Evolutionary conservation across 345 rosid species (phyloP).

Genomic region (rapeseed (Brassica napus)): Da-Ae NC_063452.1:7179501-7180000

Average conservation of each 20-base stretch:
- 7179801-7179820: background rate
- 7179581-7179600: background rate
- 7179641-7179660: background rate
- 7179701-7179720: background rate
- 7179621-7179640: background rate
- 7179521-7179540: background rate
- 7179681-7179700: background rate
- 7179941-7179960: constrained; percentile 3
- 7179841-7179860: background rate
- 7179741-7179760: background rate
- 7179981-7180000: background rate
- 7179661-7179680: background rate
- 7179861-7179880: background rate
- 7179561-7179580: too few species aligned
- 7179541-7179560: background rate
- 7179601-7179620: background rate
- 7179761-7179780: background rate
- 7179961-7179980: background rate
- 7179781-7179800: background rate
- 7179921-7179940: background rate
- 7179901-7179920: constrained; percentile 21
- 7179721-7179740: background rate
- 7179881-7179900: background rate
- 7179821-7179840: background rate
- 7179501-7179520: background rate